These are phyloP conservation scores for Fraxinus quadrangulata DNA, from an alignment of 257 asterid species.

Conservation along the genomic window DNA sequence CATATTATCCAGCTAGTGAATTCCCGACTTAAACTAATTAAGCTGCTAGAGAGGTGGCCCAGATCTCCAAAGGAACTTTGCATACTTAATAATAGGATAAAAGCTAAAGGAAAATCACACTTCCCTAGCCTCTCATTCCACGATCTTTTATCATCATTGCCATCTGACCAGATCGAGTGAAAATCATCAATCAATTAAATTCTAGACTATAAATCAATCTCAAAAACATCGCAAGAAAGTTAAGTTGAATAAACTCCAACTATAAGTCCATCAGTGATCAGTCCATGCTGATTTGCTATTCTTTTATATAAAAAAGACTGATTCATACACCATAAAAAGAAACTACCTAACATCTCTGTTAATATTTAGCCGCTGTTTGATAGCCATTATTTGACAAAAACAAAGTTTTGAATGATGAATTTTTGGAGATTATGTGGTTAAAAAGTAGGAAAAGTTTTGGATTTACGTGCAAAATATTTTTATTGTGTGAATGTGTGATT, in stretches of 20 bases:
- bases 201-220: slow-evolving; percentile 3
- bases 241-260: slow-evolving; percentile 10
- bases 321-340: slow-evolving; percentile 1
- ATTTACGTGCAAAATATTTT: too few species aligned
- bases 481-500: too few species aligned
- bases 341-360: background rate
- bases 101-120: slow-evolving; percentile 72
- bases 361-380: background rate
- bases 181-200: slow-evolving; percentile 12
- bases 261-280: background rate
- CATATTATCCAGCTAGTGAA: slow-evolving; percentile 88
- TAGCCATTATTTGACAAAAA: too few species aligned
- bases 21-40: slow-evolving; percentile 63
- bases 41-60: slow-evolving; percentile 46
- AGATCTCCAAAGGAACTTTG: slow-evolving; percentile 50
- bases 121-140: slow-evolving; percentile 84
- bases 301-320: slow-evolving; percentile 6
- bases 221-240: slow-evolving; percentile 5
- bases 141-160: slow-evolving; percentile 57
- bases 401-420: too few species aligned
- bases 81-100: slow-evolving; percentile 60
- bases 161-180: slow-evolving; percentile 47
- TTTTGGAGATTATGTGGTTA: too few species aligned
- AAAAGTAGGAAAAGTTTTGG: too few species aligned
- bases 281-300: background rate